phyloP scores from a whole-genome alignment of 2,329 filamentous ascomycete genomes.

The Trichophyton equinum region DNA sequence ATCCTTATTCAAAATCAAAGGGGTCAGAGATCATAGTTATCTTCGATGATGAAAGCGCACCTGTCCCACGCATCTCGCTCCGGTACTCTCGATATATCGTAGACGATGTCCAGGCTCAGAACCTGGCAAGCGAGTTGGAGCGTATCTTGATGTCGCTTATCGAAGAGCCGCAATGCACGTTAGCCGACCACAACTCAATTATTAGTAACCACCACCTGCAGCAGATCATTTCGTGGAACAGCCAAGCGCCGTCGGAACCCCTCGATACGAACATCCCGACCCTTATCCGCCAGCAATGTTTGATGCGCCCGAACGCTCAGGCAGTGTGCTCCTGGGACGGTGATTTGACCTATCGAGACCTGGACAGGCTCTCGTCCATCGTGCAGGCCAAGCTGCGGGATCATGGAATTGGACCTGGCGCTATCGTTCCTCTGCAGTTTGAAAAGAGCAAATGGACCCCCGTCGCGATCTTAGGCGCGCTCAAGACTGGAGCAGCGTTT shows the following conservation, averaged over 20 bases:
- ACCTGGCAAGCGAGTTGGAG: neutral
- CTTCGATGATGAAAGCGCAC: neutral
- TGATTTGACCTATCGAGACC: constrained; percentile 10
- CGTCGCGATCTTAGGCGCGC: constrained; percentile 11
- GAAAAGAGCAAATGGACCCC: constrained; percentile 13
- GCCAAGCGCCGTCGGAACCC: neutral
- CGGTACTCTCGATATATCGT: neutral
- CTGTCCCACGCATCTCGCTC: neutral
- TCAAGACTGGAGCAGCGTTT: constrained; percentile 14
- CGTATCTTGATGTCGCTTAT: neutral
- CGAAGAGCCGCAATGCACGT: neutral
- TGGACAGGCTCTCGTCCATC: constrained; percentile 15
- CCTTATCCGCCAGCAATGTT: constrained; percentile 10
- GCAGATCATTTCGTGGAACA: constrained; percentile 4
- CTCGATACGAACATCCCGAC: constrained; percentile 13
- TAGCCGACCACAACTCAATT: neutral
- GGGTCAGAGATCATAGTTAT: neutral
- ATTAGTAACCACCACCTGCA: constrained; percentile 2
- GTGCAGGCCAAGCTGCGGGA: constrained; percentile 5
- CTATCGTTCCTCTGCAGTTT: constrained; percentile 11
- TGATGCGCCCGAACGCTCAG: constrained; percentile 8
- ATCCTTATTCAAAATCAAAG: neutral
- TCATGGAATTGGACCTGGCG: constrained; percentile 16
- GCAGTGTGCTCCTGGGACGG: constrained; percentile 18
- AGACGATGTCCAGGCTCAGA: neutral